These are phyloP conservation scores for Lagenidium giganteum DNA, from an alignment of 352 stramenopile species.

Conservation along the genomic window DNA sequence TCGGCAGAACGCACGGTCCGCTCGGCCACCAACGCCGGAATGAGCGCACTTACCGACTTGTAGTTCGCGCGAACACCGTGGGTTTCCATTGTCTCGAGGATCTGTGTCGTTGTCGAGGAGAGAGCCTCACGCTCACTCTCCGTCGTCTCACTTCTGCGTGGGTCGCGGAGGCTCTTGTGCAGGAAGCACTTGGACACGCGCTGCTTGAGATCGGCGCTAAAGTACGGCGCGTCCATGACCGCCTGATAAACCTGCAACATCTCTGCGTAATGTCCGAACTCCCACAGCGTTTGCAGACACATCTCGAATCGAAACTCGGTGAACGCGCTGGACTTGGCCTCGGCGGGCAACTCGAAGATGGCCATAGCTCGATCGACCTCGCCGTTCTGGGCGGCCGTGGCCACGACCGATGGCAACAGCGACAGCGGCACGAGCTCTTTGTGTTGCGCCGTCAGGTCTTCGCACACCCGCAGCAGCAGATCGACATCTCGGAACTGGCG, in stretches of 20 bases:
- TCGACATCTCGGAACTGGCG: slow-evolving; percentile 33
- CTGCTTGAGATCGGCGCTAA: slow-evolving; percentile 36
- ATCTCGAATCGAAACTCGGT: slow-evolving; percentile 65
- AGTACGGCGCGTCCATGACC: slow-evolving; percentile 31
- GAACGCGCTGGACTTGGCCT: slow-evolving; percentile 30
- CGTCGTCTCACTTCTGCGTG: too few species aligned
- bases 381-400: slow-evolving; percentile 36
- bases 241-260: slow-evolving; percentile 46
- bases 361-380: slow-evolving; percentile 41
- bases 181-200: slow-evolving; percentile 53
- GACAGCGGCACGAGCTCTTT: slow-evolving; percentile 44
- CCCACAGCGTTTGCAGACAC: slow-evolving; percentile 42
- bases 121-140: too few species aligned
- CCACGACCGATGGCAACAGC: slow-evolving; percentile 42
- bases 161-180: slow-evolving; percentile 23
- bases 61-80: slow-evolving; percentile 34
- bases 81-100: slow-evolving; percentile 42
- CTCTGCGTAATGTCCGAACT: slow-evolving; percentile 27
- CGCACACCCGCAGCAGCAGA: slow-evolving; percentile 40
- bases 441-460: slow-evolving; percentile 28
- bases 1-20: slow-evolving; percentile 12
- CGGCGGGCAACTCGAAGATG: slow-evolving; percentile 30
- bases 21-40: slow-evolving; percentile 32
- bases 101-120: too few species aligned
- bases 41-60: slow-evolving; percentile 29